Base-by-base conservation (phyloP, 2,329 filamentous ascomycete species). In the Stachybotrys chlorohalonatus region DNA sequence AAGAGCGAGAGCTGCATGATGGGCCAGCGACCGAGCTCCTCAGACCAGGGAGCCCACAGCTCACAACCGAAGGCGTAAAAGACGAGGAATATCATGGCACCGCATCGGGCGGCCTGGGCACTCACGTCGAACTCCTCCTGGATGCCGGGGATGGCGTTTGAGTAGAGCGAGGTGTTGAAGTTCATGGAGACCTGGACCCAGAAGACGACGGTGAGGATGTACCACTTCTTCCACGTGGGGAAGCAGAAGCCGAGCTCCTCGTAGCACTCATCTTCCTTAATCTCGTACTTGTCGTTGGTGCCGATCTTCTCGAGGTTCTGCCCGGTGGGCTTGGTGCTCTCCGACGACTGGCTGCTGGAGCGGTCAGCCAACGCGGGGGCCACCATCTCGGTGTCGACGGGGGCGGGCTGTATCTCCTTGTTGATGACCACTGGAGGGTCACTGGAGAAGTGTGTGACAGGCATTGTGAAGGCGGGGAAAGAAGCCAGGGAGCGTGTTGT, bases 31-130 rank as follows among this genome's bases (percentile, higher is more conserved):
- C 90, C 90, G 52, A 93, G 76, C 64, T 94, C 90, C 67, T 95
- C 90, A 49, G 83, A 88, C 87, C 89, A 94, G 0, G 90, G 90
- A 0, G 90, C 90, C 90, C 90, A 94, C 0, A 93, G 78, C 69
- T 94, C 90, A 67, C 90, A 94, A 42, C 90, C 90, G 66, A 94
- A 92, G 45, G 89, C 89, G 67, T 95, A 94, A 2, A 85, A 70
- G 52, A 94, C 79, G 46, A 95, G 72, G 72, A 93, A 94, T 58
- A 91, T 82, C 72, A 88, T 86, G 56, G 88, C 87, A 66, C 89
- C 89, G 55, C 82, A 80, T 54, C 88, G 82, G 5, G 85, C 88
- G 5, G 80, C 83, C 67, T 90, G 86, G 31, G 74, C 73, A 57
- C 83, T 86, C 57, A 93, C 84, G 50, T 72, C 60, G 60, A 89